Evolutionary conservation across 352 stramenopile species (phyloP), one percentile per base, ranked within the genome.

Genomic region (Pythium brassicae): DNA sequence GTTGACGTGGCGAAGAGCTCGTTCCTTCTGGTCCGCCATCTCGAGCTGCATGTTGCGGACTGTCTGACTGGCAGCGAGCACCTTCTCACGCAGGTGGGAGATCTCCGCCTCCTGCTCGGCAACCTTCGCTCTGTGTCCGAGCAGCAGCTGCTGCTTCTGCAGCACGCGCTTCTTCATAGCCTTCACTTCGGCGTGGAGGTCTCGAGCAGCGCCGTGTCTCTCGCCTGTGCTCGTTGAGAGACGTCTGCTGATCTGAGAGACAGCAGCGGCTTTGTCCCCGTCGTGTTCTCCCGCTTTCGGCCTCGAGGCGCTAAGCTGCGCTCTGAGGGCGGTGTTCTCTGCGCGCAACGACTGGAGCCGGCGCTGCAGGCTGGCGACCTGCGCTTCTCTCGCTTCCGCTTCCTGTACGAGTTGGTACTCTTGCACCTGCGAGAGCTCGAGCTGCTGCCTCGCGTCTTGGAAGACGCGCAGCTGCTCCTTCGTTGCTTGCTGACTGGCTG

Each of bases 111-210:
- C 72, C 40, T 66, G 37, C 11, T 66, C 61, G 0, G 63, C 48
- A 17, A 77, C 12, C 26, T 87, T 82, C 29, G 61, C 55, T 42
- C 82, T 82, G 46, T 71, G 72, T 6, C 59, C 67, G 4, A 71
- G 29, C 22, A 84, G 61, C 25, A 87, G 58, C 19, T 83, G 70
- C 50, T 87, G 77, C 35, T 87, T 87, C 29, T 84, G 70, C 11
- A 87, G 37, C 20, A 86, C 68, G 6, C 77, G 77, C 34, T 68
- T 61, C 50, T 78, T 72, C 20, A 87, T 61, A 17, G 61, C 53
- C 22, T 80, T 79, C 26, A 58, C 35, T 54, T 86, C 68, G n/a
- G 69, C 64, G 7, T 50, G 59, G 14, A 53, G 17, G 34, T n/a
- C 35, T 19, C 43, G 17, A 10, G 4, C 46, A 56, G 46, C 32